A percentile compares a stretch with the other conserved stretches of the same genome.
Conservation (phyloP, 352 stramenopile species). For the Salisapilia sapeloensis region DNA sequence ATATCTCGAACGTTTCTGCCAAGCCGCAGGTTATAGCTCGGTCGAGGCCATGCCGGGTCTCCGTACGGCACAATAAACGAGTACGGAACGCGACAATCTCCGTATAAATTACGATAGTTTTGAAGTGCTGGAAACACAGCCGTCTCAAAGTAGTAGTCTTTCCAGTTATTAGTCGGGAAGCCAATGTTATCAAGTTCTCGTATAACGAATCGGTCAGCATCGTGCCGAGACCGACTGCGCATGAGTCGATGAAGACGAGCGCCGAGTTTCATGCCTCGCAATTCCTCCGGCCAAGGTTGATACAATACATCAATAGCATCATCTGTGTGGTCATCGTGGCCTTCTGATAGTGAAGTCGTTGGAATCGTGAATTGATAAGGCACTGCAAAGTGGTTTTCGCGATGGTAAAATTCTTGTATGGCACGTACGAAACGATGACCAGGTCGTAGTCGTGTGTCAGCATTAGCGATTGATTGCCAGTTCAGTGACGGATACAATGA, state of each 20-base stretch:
- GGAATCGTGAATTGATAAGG: constrained; percentile 19
- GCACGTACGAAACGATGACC: no score
- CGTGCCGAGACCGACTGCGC: not conserved
- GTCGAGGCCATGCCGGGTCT: constrained; percentile 10
- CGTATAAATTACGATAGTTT: constrained; percentile 11
- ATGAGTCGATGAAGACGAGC: constrained; percentile 13
- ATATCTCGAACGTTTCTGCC: constrained; percentile 18
- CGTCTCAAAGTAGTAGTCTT: constrained; percentile 18
- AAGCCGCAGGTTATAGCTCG: constrained; percentile 17
- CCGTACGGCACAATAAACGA: constrained; percentile 16
- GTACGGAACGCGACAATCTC: constrained; percentile 16
- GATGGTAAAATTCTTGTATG: constrained; percentile 13
- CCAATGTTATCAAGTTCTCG: constrained; percentile 11
- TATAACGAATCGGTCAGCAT: not conserved
- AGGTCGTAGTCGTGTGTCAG: no score
- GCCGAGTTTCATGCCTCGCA: constrained; percentile 20
- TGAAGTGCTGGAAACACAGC: constrained; percentile 11
- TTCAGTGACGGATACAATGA: no score
- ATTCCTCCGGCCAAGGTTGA: constrained; percentile 19
- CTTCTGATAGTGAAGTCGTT: not conserved
- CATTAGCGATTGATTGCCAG: no score
- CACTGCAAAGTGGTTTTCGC: constrained; percentile 23
- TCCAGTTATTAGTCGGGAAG: constrained; percentile 18
- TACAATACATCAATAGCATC: no score
- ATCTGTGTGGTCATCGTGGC: not conserved